These are phyloP conservation scores for Arabis alpina DNA, from an alignment of 345 rosid species.

Conservation along the genomic window DNA sequence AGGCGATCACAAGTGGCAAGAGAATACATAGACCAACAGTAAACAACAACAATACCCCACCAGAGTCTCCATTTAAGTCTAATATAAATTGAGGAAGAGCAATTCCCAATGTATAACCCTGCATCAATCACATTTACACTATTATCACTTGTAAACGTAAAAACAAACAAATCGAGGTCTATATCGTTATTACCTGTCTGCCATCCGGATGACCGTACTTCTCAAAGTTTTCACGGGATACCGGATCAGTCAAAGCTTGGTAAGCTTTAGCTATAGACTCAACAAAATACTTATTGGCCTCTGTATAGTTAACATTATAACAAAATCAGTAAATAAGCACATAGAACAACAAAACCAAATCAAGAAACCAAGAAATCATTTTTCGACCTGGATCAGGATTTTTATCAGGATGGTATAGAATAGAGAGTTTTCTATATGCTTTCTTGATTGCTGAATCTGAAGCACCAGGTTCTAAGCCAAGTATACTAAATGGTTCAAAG, in stretches of 20 bases:
- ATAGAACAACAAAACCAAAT: not conserved
- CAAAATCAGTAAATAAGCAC: not conserved
- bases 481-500: slow-evolving; percentile 87
- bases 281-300: slow-evolving; percentile 84
- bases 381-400: slow-evolving; percentile 97
- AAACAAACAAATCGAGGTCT: not conserved
- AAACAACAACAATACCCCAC: slow-evolving; percentile 87
- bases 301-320: slow-evolving; percentile 44
- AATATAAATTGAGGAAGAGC: slow-evolving; percentile 94
- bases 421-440: slow-evolving; percentile 87
- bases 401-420: slow-evolving; percentile 97
- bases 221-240: slow-evolving; percentile 95
- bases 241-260: slow-evolving; percentile 92
- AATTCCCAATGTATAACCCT: slow-evolving; percentile 97
- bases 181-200: slow-evolving; percentile 63
- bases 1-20: slow-evolving; percentile 88
- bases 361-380: too few species aligned
- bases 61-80: slow-evolving; percentile 85
- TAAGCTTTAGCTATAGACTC: slow-evolving; percentile 96
- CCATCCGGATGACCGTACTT: slow-evolving; percentile 99
- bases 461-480: slow-evolving; percentile 82
- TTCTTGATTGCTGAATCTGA: slow-evolving; percentile 86
- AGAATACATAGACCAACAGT: slow-evolving; percentile 95
- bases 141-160: not conserved
- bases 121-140: slow-evolving; percentile 33